Conservation (phyloP, 2,329 filamentous ascomycete genomes). For the Xylariaceae sp. region DNA sequence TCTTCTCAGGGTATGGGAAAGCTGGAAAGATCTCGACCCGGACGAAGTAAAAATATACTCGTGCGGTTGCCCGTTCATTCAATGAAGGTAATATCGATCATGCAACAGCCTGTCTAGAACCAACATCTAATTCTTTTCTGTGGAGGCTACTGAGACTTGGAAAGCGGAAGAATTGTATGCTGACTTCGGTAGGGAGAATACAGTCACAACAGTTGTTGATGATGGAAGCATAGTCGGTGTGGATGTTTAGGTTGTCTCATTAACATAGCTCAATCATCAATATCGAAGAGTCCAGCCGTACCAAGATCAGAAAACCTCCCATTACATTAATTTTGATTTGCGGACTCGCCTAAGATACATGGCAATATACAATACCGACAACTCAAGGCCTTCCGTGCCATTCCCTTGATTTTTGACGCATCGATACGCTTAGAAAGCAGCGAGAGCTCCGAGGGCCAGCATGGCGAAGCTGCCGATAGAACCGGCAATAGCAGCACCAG, state of each 20-base stretch:
- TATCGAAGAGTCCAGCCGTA: neutral
- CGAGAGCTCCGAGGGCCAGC: conserved; percentile 27
- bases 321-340: conserved; percentile 16
- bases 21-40: no score
- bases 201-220: no score
- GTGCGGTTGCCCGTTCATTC: no score
- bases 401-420: neutral
- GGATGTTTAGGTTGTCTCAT: neutral
- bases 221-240: neutral
- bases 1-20: no score
- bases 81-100: no score
- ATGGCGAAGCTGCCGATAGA: conserved; percentile 28
- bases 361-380: neutral
- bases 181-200: no score
- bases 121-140: no score
- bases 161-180: no score
- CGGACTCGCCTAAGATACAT: neutral
- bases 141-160: no score
- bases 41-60: no score
- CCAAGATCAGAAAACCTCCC: neutral
- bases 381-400: neutral
- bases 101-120: no score
- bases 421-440: conserved; percentile 23
- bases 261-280: neutral
- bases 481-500: conserved; percentile 24